A percentile compares a stretch with the other conserved stretches of the same genome.
Conservation (phyloP, 768 basidiomycete genomes). For the Mrakia frigida region DNA sequence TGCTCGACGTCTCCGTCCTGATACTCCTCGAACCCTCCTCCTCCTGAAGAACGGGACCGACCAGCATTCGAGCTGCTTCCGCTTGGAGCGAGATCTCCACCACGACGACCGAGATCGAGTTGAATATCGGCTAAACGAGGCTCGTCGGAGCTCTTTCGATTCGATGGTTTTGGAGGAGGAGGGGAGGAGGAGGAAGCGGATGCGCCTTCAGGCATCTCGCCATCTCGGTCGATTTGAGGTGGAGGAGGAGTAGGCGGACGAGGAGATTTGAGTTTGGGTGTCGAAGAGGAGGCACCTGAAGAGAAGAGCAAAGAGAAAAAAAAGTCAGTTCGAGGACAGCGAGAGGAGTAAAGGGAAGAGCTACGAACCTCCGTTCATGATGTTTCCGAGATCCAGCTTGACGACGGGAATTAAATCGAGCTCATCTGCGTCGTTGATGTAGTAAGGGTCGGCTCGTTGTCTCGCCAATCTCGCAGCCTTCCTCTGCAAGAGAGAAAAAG, state of each 20-base stretch:
- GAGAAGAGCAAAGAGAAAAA: neutral
- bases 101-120: neutral
- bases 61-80: neutral
- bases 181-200: neutral
- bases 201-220: slow-evolving; percentile 72
- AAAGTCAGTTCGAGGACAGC: slow-evolving; percentile 4
- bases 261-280: neutral
- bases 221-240: slow-evolving; percentile 56
- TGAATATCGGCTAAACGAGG: neutral
- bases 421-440: slow-evolving; percentile 61
- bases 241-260: slow-evolving; percentile 32
- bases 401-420: slow-evolving; percentile 92
- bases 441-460: slow-evolving; percentile 82
- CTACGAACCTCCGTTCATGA: slow-evolving; percentile 24
- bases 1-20: slow-evolving; percentile 25
- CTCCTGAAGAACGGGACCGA: no score
- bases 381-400: slow-evolving; percentile 54
- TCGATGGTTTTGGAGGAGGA: slow-evolving; percentile 5
- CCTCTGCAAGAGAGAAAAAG: slow-evolving; percentile 54
- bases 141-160: neutral
- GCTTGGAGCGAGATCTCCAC: neutral
- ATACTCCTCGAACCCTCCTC: slow-evolving; percentile 25
- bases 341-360: neutral
- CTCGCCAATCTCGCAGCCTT: slow-evolving; percentile 70
- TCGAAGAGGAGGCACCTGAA: neutral